phyloP scores from a whole-genome alignment of 2,329 filamentous ascomycete genomes.

The Fusarium tupiense region DNA sequence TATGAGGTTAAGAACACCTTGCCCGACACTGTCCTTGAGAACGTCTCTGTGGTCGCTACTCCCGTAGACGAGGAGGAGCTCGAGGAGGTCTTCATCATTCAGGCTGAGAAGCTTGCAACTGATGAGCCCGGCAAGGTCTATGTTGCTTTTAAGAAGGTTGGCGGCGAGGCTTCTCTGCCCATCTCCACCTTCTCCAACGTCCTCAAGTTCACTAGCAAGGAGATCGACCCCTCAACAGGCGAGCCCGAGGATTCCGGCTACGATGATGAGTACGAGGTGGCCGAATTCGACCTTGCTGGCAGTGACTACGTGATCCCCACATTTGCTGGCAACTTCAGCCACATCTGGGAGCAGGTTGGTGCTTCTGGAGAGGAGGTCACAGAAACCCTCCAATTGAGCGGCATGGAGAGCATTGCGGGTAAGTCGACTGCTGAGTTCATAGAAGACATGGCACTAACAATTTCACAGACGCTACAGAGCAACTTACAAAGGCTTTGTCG shows the following conservation, averaged over 20 bases:
- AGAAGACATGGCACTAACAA: constrained; percentile 35
- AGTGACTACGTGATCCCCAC: constrained; percentile 94
- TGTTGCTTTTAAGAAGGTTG: constrained; percentile 88
- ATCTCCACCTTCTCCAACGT: constrained; percentile 87
- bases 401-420: constrained; percentile 93
- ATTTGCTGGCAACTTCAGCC: constrained; percentile 94
- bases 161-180: constrained; percentile 80
- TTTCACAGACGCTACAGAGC: constrained; percentile 84
- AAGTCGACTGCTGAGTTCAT: constrained; percentile 50
- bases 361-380: constrained; percentile 89
- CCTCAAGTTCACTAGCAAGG: constrained; percentile 97
- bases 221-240: constrained; percentile 93
- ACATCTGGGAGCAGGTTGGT: constrained; percentile 93
- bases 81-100: constrained; percentile 94
- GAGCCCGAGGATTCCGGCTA: constrained; percentile 94
- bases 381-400: constrained; percentile 88
- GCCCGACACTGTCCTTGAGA: constrained; percentile 87
- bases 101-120: constrained; percentile 81
- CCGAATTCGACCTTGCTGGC: constrained; percentile 88
- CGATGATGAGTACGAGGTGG: constrained; percentile 97
- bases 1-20: constrained; percentile 99
- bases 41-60: constrained; percentile 83
- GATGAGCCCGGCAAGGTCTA: constrained; percentile 94
- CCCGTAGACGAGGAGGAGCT: constrained; percentile 83
- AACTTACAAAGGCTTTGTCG: constrained; percentile 85